phyloP scores from a whole-genome alignment of 2,329 filamentous ascomycete species.

The Thermoascus crustaceus region DNA sequence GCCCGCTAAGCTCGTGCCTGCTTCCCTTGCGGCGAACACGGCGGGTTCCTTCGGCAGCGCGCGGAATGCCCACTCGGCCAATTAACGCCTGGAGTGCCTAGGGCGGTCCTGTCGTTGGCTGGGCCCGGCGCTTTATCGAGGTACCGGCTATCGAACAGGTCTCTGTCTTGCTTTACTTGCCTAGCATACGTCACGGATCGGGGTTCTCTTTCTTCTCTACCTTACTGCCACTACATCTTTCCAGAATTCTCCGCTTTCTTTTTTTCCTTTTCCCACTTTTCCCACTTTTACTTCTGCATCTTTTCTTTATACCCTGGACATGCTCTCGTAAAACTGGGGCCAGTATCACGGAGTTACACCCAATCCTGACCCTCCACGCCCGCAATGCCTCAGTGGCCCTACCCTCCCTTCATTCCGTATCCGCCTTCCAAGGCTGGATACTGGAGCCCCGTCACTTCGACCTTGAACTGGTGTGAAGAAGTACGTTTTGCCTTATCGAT shows the following conservation, averaged over 20 bases:
- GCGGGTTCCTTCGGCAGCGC: not conserved
- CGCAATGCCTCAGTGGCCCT: constrained; percentile 21
- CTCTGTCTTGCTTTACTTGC: no score
- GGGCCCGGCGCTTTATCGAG: not conserved
- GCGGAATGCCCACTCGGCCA: constrained; percentile 1
- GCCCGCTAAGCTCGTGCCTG: no score
- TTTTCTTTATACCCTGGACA: not conserved
- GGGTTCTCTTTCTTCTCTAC: no score
- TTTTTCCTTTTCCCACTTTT: no score
- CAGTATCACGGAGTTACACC: not conserved
- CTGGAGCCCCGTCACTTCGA: constrained; percentile 64
- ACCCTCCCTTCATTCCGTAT: constrained; percentile 29
- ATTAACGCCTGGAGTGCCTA: not conserved
- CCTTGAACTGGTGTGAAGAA: constrained; percentile 75
- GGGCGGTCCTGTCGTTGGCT: not conserved
- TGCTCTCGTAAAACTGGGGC: not conserved
- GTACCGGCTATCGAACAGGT: not conserved
- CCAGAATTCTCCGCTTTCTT: no score
- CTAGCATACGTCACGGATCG: no score
- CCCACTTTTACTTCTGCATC: no score
- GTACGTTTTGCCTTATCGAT: constrained; percentile 31
- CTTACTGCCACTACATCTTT: no score
- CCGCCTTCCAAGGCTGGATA: constrained; percentile 48
- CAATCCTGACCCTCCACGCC: constrained; percentile 4
- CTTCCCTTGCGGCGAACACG: no score